These are phyloP conservation scores for Cercospora janseana DNA, from an alignment of 2,329 filamentous ascomycete genomes.

Conservation along the genomic window DNA sequence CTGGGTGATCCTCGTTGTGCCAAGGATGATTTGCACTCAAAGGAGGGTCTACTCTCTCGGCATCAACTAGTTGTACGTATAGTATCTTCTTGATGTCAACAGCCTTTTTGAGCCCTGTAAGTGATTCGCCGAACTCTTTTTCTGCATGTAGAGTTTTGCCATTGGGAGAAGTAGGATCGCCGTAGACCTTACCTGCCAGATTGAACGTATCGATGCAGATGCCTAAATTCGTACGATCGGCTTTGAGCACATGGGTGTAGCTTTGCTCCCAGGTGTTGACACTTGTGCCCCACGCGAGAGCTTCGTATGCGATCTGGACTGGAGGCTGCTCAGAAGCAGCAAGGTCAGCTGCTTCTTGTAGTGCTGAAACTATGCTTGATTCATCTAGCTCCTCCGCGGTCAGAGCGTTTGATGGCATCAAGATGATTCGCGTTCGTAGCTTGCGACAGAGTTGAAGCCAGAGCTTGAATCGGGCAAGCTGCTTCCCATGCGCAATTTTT, in stretches of 20 bases:
- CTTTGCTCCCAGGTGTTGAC: conserved; percentile 68
- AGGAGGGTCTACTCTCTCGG: conserved; percentile 59
- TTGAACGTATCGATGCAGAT: conserved; percentile 78
- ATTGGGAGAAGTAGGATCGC: conserved; percentile 58
- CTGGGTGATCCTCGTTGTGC: conserved; percentile 56
- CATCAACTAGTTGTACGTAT: conserved; percentile 74
- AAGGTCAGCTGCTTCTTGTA: conserved; percentile 64
- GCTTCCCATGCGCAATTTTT: conserved; percentile 54
- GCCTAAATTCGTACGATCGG: conserved; percentile 69
- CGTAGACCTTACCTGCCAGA: conserved; percentile 67
- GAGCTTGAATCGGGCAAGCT: conserved; percentile 62
- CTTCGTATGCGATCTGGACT: conserved; percentile 70
- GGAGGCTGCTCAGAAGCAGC: conserved; percentile 52
- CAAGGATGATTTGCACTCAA: conserved; percentile 58
- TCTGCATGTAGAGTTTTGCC: conserved; percentile 57
- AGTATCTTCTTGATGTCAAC: conserved; percentile 66
- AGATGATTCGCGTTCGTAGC: conserved; percentile 67
- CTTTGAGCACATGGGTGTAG: conserved; percentile 64
- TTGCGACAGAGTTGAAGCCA: conserved; percentile 67
- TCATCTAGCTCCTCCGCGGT: conserved; percentile 51
- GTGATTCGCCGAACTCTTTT: conserved; percentile 52
- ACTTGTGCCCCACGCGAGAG: conserved; percentile 68
- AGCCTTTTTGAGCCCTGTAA: conserved; percentile 52
- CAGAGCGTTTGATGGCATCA: conserved; percentile 70
- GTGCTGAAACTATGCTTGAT: conserved; percentile 59